A percentile compares a stretch with the other conserved stretches of the same genome.
Conservation (phyloP, 2,329 filamentous ascomycete genomes). For the Fusarium sp. region DNA sequence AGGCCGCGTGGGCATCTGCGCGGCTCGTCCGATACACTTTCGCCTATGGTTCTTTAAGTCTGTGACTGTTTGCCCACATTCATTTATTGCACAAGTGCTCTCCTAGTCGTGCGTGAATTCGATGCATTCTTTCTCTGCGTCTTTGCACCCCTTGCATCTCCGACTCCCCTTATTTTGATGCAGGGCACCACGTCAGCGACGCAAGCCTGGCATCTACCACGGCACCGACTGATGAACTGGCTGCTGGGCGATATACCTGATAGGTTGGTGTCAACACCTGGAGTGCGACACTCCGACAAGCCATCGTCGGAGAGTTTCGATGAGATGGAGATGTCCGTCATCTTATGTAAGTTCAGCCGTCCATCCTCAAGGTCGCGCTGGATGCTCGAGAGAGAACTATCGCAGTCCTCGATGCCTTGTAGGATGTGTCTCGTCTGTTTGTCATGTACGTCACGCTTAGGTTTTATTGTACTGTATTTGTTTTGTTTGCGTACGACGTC, state of each 20-base stretch:
- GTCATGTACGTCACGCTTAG: no score
- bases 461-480: no score
- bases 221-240: background rate
- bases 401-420: no score
- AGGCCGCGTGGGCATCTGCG: background rate
- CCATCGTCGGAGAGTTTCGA: no score
- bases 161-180: background rate
- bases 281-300: no score
- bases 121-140: background rate
- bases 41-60: background rate
- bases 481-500: no score
- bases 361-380: background rate
- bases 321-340: background rate
- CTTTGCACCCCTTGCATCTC: background rate
- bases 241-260: background rate
- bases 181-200: background rate
- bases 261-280: background rate
- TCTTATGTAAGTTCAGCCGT: background rate
- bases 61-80: background rate
- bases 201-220: background rate
- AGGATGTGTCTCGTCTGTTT: no score
- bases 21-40: background rate
- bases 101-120: background rate
- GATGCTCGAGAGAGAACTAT: no score
- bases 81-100: background rate